A percentile compares a stretch with the other conserved stretches of the same genome.
Conservation (phyloP, 169 alveolate genomes). For the Theileria equi region DNA sequence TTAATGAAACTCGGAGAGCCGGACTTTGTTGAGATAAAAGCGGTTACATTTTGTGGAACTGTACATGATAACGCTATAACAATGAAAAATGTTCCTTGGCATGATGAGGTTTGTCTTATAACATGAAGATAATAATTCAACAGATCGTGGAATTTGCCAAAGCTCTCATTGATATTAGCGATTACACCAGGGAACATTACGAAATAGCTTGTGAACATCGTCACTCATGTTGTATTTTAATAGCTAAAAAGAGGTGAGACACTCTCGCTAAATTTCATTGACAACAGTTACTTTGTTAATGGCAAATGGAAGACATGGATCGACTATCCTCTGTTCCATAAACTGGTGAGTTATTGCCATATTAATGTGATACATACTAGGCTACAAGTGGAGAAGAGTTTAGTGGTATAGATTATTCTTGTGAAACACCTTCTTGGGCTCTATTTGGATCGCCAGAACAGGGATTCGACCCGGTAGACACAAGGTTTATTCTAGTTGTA, state of each 20-base stretch:
- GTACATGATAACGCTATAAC: constrained; percentile 79
- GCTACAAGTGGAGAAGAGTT: constrained; percentile 63
- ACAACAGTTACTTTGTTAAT: constrained; percentile 55
- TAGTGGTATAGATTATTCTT: constrained; percentile 77
- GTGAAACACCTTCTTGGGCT: constrained; percentile 86
- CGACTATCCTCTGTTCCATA: constrained; percentile 79
- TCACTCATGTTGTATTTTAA: constrained; percentile 80
- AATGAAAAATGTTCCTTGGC: constrained; percentile 82
- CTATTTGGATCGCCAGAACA: constrained; percentile 77
- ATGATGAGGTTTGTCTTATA: constrained; percentile 69
- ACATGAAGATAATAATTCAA: neutral
- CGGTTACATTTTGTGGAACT: constrained; percentile 86
- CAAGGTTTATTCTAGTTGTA: constrained; percentile 45
- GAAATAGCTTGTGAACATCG: constrained; percentile 84
- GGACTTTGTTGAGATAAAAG: constrained; percentile 84
- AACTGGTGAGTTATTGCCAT: constrained; percentile 47
- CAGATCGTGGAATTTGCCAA: constrained; percentile 57
- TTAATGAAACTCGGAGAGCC: constrained; percentile 78
- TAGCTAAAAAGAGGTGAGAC: constrained; percentile 68
- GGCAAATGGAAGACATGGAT: constrained; percentile 89
- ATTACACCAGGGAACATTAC: constrained; percentile 60
- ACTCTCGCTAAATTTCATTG: neutral
- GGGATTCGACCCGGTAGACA: constrained; percentile 83
- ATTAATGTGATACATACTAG: neutral
- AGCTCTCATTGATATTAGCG: constrained; percentile 51